These are phyloP conservation scores for Stagonosporopsis chrysanthemi DNA, from an alignment of 2,329 filamentous ascomycete species.

Conservation along the genomic window DNA sequence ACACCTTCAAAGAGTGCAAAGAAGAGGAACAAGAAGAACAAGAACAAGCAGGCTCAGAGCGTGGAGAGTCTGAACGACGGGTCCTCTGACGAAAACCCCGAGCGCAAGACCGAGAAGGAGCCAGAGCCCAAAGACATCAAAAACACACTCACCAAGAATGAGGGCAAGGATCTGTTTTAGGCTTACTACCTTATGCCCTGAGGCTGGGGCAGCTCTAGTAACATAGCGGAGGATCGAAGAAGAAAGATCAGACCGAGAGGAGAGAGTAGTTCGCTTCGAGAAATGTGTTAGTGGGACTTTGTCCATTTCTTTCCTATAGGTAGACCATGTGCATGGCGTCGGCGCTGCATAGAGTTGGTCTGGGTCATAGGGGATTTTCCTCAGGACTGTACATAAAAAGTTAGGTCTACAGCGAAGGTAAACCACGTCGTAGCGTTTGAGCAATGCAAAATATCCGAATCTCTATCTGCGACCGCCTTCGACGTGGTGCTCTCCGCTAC, in stretches of 20 bases:
- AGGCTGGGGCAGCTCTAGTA: neutral
- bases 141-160: constrained; percentile 27
- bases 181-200: constrained; percentile 16
- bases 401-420: neutral
- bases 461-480: neutral
- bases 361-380: neutral
- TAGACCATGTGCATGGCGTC: constrained; percentile 15
- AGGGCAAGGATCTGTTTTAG: constrained; percentile 34
- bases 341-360: constrained; percentile 15
- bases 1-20: constrained; percentile 19
- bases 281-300: constrained; percentile 5
- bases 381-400: constrained; percentile 3
- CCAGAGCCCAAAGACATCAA: constrained; percentile 39
- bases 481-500: neutral
- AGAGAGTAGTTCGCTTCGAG: neutral
- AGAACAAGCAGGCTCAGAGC: constrained; percentile 26
- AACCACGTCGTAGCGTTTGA: neutral
- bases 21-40: constrained; percentile 24
- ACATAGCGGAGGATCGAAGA: neutral
- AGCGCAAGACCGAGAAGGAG: constrained; percentile 28
- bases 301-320: neutral
- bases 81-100: constrained; percentile 25
- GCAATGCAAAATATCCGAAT: neutral
- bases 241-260: neutral
- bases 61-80: constrained; percentile 17